Conservation (phyloP, 2,329 filamentous ascomycete genomes). For the Penicillium occitanis region DNA sequence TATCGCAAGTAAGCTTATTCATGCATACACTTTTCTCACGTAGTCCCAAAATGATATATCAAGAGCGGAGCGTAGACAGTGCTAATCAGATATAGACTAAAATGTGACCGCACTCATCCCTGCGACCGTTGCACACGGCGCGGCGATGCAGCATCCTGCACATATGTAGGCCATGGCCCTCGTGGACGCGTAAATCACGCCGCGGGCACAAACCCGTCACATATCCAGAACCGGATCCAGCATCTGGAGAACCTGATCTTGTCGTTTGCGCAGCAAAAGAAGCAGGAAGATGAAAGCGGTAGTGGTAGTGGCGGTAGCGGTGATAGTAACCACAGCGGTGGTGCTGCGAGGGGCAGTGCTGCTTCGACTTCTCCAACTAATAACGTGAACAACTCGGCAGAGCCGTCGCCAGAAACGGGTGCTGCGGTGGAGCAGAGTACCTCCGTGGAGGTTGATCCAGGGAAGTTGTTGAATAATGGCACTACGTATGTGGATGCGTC, state of each 20-base stretch:
- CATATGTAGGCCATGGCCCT: conserved; percentile 38
- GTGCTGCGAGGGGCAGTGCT: neutral
- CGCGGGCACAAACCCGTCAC: conserved; percentile 31
- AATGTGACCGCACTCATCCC: conserved; percentile 39
- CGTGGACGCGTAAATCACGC: conserved; percentile 31
- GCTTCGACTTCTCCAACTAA: neutral
- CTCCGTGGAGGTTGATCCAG: conserved; percentile 26
- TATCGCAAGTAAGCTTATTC: conserved; percentile 33
- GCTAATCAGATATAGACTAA: conserved; percentile 28
- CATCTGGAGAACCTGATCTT: conserved; percentile 40
- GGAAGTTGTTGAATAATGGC: conserved; percentile 33
- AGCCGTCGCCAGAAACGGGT: neutral
- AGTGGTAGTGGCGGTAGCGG: neutral
- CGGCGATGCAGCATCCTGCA: conserved; percentile 33
- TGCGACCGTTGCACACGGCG: conserved; percentile 38
- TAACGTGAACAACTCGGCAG: neutral
- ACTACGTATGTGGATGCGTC: conserved; percentile 39
- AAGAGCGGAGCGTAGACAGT: neutral
- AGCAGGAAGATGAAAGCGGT: conserved; percentile 16
- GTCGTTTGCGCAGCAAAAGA: conserved; percentile 35
- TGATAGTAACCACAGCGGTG: neutral
- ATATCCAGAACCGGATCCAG: conserved; percentile 38
- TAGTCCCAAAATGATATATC: neutral
- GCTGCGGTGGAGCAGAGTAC: neutral
- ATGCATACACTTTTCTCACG: neutral